These are phyloP conservation scores for Phytopythium helicoides DNA, from an alignment of 352 stramenopile species.

Conservation along the genomic window DNA sequence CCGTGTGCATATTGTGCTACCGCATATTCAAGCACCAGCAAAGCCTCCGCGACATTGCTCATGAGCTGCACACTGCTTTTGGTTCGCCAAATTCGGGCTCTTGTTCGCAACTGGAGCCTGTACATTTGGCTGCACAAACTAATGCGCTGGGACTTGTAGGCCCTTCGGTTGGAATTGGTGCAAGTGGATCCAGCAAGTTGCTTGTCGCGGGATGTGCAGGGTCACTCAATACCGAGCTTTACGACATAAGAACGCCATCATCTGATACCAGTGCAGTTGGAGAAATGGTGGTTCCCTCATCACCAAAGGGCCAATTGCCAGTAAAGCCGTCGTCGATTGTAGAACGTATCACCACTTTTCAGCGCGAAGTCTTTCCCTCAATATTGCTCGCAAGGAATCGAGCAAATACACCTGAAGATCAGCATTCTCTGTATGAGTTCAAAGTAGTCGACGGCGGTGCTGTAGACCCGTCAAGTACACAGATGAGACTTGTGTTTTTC, in stretches of 20 bases:
- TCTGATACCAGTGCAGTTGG: background rate
- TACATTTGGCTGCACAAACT: too few species aligned
- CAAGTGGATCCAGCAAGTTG: background rate
- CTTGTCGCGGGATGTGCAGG: too few species aligned
- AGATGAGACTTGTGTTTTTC: slow-evolving; percentile 74
- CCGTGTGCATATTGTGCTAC: slow-evolving; percentile 75
- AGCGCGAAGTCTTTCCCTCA: slow-evolving; percentile 18
- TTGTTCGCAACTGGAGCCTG: too few species aligned
- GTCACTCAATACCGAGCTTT: slow-evolving; percentile 10
- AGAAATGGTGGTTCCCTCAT: too few species aligned
- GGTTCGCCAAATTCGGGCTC: background rate
- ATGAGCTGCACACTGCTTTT: slow-evolving; percentile 32
- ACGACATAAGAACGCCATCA: slow-evolving; percentile 11
- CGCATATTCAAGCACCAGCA: slow-evolving; percentile 72
- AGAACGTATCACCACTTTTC: slow-evolving; percentile 11
- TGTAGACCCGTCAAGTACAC: slow-evolving; percentile 67
- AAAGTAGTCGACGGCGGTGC: slow-evolving; percentile 27
- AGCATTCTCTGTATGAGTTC: slow-evolving; percentile 12
- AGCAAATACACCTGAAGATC: slow-evolving; percentile 7
- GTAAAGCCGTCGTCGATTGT: background rate
- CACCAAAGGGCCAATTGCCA: too few species aligned
- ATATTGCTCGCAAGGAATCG: slow-evolving; percentile 11
- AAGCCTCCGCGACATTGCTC: slow-evolving; percentile 37
- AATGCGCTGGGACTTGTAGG: background rate
- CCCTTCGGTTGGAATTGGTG: too few species aligned